phyloP scores from a whole-genome alignment of 257 asterid genomes.

The Nicotiana obtusifolia region DNA sequence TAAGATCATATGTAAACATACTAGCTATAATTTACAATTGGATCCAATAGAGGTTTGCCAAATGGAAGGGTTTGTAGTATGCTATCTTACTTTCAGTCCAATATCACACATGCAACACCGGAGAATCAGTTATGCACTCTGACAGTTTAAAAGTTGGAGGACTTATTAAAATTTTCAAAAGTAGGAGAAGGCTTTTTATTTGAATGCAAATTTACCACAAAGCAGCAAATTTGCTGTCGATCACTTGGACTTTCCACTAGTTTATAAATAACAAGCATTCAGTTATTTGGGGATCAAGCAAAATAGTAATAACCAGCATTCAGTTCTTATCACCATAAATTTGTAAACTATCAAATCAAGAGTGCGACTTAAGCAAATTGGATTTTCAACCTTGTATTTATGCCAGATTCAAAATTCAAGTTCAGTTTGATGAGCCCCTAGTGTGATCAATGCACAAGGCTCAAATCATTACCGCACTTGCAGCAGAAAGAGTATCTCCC shows the following conservation, averaged over 20 bases:
- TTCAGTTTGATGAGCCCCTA: neutral
- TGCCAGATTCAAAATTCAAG: neutral
- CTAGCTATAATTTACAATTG: neutral
- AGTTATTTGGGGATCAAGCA: neutral
- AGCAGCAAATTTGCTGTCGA: neutral
- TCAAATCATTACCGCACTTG: slow-evolving; percentile 1
- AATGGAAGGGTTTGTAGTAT: neutral
- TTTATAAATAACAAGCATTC: slow-evolving; percentile 5
- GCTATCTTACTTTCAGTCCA: neutral
- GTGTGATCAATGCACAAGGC: neutral
- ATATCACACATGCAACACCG: neutral
- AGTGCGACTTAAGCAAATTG: neutral
- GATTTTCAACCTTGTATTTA: neutral
- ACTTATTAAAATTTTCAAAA: neutral
- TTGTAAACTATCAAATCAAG: neutral
- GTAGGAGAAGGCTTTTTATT: neutral
- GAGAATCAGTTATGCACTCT: neutral
- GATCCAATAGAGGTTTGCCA: neutral
- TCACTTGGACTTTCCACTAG: neutral
- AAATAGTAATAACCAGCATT: neutral
- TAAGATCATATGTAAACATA: neutral
- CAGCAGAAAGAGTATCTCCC: neutral
- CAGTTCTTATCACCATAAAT: slow-evolving; percentile 1
- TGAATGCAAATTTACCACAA: neutral
- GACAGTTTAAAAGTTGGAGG: neutral